These are phyloP conservation scores for Saccharomycopsis guyanensis DNA, from an alignment of 805 yeast genomes.

Conservation along the genomic window DNA sequence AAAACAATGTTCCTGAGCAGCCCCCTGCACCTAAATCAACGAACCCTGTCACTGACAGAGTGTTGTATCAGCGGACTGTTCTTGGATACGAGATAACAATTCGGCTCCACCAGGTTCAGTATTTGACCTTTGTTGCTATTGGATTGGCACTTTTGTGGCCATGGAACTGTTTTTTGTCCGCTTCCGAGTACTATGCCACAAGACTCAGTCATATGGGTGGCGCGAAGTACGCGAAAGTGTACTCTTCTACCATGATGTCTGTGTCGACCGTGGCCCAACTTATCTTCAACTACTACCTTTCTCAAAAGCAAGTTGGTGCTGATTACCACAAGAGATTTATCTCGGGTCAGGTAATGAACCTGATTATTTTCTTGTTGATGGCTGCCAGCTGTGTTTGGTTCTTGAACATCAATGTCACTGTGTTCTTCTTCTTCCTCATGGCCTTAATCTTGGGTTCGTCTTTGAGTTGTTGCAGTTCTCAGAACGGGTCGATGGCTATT, in stretches of 20 bases:
- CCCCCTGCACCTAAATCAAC: slow-evolving; percentile 1
- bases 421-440: slow-evolving; percentile 47
- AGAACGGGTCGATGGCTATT: slow-evolving; percentile 85
- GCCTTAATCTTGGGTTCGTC: slow-evolving; percentile 56
- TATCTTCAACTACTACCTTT: slow-evolving; percentile 48
- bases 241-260: slow-evolving; percentile 84
- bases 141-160: slow-evolving; percentile 92
- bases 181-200: slow-evolving; percentile 69
- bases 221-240: slow-evolving; percentile 45
- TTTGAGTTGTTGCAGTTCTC: slow-evolving; percentile 73
- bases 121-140: slow-evolving; percentile 53
- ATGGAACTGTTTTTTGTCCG: slow-evolving; percentile 88
- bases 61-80: slow-evolving; percentile 2
- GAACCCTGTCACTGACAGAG: slow-evolving; percentile 15
- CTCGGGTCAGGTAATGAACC: slow-evolving; percentile 53
- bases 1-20: neutral
- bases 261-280: slow-evolving; percentile 68
- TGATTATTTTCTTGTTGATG: slow-evolving; percentile 49
- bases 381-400: slow-evolving; percentile 42
- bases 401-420: slow-evolving; percentile 23
- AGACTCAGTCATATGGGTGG: slow-evolving; percentile 42
- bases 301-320: slow-evolving; percentile 56
- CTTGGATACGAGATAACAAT: slow-evolving; percentile 1
- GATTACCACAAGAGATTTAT: slow-evolving; percentile 51
- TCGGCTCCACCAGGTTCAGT: slow-evolving; percentile 25